A percentile compares a stretch with the other conserved stretches of the same genome.
phyloP scores from a whole-genome alignment of 2,329 filamentous ascomycete species.

The Colletotrichum scovillei region DNA sequence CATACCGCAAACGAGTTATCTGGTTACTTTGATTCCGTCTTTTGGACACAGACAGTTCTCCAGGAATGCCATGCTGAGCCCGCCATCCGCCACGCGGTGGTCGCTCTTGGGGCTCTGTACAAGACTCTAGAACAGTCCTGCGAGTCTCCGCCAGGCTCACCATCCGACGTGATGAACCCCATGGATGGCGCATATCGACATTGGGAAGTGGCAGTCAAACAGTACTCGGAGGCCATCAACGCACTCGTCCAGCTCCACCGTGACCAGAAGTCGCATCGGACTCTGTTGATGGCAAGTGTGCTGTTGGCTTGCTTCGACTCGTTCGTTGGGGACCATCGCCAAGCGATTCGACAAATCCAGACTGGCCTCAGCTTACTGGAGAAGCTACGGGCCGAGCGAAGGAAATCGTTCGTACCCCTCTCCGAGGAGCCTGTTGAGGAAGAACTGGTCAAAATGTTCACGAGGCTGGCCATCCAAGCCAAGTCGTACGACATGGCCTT shows the following conservation, averaged over 20 bases:
- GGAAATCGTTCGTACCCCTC: conserved; percentile 49
- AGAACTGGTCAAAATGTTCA: conserved; percentile 73
- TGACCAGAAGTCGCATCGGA: conserved; percentile 60
- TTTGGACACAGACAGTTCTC: conserved; percentile 73
- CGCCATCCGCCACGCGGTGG: conserved; percentile 72
- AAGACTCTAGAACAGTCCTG: conserved; percentile 72
- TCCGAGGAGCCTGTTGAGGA: conserved; percentile 64
- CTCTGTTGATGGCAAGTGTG: conserved; percentile 72
- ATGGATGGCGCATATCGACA: conserved; percentile 58
- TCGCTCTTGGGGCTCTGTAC: conserved; percentile 74
- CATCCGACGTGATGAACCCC: conserved; percentile 46
- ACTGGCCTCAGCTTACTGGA: conserved; percentile 66
- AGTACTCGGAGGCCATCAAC: conserved; percentile 68
- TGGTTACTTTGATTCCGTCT: conserved; percentile 74
- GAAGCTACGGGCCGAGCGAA: conserved; percentile 59
- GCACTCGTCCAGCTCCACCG: conserved; percentile 59
- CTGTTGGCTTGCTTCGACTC: conserved; percentile 77
- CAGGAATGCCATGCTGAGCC: conserved; percentile 72
- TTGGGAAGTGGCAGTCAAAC: conserved; percentile 69
- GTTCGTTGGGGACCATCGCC: conserved; percentile 72
- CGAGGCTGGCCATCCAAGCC: conserved; percentile 71
- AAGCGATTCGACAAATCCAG: conserved; percentile 72
- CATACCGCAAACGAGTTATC: conserved; percentile 73
- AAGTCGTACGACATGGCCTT: conserved; percentile 78
- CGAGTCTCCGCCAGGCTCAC: conserved; percentile 61